Evolutionary conservation across 495 filamentous ascomycete genomes (phyloP), one percentile per base, ranked within the genome.

Genomic region (Penicillium pulvis): DNA sequence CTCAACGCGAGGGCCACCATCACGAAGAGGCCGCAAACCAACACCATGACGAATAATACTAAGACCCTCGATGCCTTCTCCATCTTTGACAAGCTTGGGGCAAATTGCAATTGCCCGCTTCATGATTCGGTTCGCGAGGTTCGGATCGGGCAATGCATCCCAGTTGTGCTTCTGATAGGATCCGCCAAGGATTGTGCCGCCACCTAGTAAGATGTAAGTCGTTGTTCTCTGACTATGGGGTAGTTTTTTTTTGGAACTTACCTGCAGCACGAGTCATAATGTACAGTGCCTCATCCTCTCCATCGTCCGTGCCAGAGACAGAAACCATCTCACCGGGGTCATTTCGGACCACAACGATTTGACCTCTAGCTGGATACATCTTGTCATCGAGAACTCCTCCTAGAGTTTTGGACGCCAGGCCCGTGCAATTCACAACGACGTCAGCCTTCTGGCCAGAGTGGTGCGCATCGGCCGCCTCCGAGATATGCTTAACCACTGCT

Each of bases 11-110:
- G 88, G 86, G 0, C 95, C 93, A 8, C 82, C 87, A 20, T 85
- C 75, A 50, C 94, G 80, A 53, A 87, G 71, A 24, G 94, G 94
- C 60, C 94, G 79, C 68, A 98, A 70, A 11, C 95, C 94, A 24
- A 98, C 94, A 1, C 85, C 90, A 67, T 98, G 93, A 17, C 94
- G 78, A 47, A 98, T 83, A n/a, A 98, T 82, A 75, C 87, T 85
- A 61, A 98, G 70, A 3, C 80, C 90, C 69, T 97, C 89, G 31
- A 87, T 81, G 0, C 92, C 93, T 73, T 90, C 83, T 0, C 92
- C 92, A 51, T 76, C 62, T 16, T 78, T 79, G 1, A 89, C 87
- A 55, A 98, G 77, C 51, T 81, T 76, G 2, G 94, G 94, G 62
- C 86, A 87, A 35, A 88, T 63, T 39, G 85, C 83, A 26, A 97